A percentile compares a stretch with the other conserved stretches of the same genome.
These are phyloP conservation scores for Vaccinium myrtillus DNA, from an alignment of 148 eudicot genomes.

Conservation along the genomic window DNA sequence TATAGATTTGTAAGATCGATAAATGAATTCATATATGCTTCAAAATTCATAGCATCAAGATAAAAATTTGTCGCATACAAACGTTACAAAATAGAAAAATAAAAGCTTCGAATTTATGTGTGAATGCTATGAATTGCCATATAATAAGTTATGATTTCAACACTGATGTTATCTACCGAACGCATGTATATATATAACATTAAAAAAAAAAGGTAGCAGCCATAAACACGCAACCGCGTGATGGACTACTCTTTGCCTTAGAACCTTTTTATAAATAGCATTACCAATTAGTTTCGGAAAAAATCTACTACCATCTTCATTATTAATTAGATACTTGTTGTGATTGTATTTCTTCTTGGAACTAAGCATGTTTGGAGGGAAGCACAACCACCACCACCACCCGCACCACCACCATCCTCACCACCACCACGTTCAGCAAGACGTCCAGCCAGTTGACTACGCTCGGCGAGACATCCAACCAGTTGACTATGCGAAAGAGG, in stretches of 20 bases:
- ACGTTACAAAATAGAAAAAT: no score
- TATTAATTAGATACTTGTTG: no score
- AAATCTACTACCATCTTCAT: background rate
- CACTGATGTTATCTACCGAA: no score
- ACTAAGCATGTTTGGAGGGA: constrained; percentile 8
- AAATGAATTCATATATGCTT: no score
- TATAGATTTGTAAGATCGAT: no score
- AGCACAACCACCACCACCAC: constrained; percentile 17
- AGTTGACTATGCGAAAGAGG: constrained; percentile 31
- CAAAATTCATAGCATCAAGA: no score
- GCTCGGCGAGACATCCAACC: background rate
- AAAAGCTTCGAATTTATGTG: no score
- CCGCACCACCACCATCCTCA: background rate
- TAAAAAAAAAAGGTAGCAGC: background rate
- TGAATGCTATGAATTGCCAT: no score
- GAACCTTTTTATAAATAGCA: background rate
- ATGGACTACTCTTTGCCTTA: background rate
- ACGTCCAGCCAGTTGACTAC: background rate
- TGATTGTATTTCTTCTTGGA: background rate
- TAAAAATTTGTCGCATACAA: no score
- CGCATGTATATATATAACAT: no score
- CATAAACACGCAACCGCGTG: background rate
- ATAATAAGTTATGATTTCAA: no score
- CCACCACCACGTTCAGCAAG: constrained; percentile 20
- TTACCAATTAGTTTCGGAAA: background rate